phyloP scores from a whole-genome alignment of 1,284 basidiomycete genomes.

The Rhodotorula sp. region DNA sequence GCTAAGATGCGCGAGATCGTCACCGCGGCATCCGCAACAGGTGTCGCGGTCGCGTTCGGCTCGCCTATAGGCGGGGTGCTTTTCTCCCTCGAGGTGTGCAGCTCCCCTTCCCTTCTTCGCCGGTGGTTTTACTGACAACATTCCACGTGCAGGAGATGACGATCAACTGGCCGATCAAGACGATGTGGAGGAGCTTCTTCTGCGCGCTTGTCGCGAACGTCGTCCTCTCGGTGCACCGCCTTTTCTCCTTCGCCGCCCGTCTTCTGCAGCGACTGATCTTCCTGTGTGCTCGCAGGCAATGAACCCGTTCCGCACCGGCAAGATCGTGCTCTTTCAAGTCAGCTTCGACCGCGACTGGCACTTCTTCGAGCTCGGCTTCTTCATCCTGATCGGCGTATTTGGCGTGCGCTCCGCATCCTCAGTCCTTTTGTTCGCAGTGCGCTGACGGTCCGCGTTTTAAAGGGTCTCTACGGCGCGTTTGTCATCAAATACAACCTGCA shows the following conservation, averaged over 20 bases:
- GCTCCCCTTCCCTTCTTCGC: background rate
- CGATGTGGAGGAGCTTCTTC: slow-evolving; percentile 97
- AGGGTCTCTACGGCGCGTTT: slow-evolving; percentile 96
- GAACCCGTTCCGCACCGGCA: slow-evolving; percentile 98
- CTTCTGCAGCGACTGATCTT: rapidly evolving
- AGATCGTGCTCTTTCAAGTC: slow-evolving; percentile 96
- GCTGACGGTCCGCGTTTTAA: slow-evolving; percentile 6
- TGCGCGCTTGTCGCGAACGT: slow-evolving; percentile 96
- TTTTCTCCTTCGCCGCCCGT: background rate
- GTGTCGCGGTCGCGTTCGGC: slow-evolving; percentile 96
- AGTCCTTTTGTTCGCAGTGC: background rate
- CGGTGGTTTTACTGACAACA: background rate
- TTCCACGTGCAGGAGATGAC: slow-evolving; percentile 85
- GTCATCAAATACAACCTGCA: slow-evolving; percentile 97
- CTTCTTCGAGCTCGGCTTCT: slow-evolving; percentile 94
- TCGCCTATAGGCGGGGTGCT: slow-evolving; percentile 96
- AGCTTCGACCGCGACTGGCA: slow-evolving; percentile 98
- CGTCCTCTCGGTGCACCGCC: slow-evolving; percentile 76
- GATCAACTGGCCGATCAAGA: slow-evolving; percentile 91
- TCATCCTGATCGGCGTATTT: slow-evolving; percentile 87
- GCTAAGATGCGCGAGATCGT: slow-evolving; percentile 95
- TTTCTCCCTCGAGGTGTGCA: slow-evolving; percentile 66
- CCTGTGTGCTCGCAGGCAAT: slow-evolving; percentile 65
- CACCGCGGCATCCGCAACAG: slow-evolving; percentile 93
- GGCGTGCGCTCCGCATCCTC: slow-evolving; percentile 64